Percentiles rank a stretch among this genome's conserved stretches.
These are phyloP conservation scores for Eragrostis curvula DNA, from an alignment of 176 grass and related monocot species.

Conservation along the genomic window DNA sequence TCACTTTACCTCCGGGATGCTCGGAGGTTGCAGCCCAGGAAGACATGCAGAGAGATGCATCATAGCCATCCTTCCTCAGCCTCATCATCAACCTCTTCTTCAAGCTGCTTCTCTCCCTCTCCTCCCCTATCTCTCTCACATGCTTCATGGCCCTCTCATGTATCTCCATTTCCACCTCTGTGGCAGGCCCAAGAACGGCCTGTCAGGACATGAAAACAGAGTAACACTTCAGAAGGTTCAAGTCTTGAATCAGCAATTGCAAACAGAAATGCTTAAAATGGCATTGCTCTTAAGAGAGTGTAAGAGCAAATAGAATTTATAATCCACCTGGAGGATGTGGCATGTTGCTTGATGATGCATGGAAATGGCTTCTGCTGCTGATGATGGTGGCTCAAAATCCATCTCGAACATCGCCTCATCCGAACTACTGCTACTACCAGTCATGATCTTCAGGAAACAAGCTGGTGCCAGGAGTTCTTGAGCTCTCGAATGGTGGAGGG, in stretches of 20 bases:
- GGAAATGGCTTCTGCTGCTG: constrained; percentile 13
- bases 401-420: constrained; percentile 52
- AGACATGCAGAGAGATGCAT: constrained; percentile 67
- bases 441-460: constrained; percentile 34
- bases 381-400: constrained; percentile 36
- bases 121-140: constrained; percentile 58
- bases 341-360: constrained; percentile 32
- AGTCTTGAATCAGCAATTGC: neutral
- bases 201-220: neutral
- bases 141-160: constrained; percentile 53
- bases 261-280: neutral
- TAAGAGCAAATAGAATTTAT: neutral
- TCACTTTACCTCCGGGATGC: constrained; percentile 76
- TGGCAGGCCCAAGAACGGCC: constrained; percentile 40
- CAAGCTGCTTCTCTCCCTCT: constrained; percentile 45
- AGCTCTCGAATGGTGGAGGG: constrained; percentile 12
- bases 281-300: neutral
- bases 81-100: constrained; percentile 70
- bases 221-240: neutral
- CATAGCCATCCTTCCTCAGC: constrained; percentile 70
- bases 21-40: constrained; percentile 65
- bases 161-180: constrained; percentile 49
- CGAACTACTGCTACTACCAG: constrained; percentile 43
- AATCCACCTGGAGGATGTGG: constrained; percentile 47
- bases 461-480: constrained; percentile 4